Base-by-base conservation (phyloP, 2,329 filamentous ascomycete species). In the Claviceps quebecensis region DNA sequence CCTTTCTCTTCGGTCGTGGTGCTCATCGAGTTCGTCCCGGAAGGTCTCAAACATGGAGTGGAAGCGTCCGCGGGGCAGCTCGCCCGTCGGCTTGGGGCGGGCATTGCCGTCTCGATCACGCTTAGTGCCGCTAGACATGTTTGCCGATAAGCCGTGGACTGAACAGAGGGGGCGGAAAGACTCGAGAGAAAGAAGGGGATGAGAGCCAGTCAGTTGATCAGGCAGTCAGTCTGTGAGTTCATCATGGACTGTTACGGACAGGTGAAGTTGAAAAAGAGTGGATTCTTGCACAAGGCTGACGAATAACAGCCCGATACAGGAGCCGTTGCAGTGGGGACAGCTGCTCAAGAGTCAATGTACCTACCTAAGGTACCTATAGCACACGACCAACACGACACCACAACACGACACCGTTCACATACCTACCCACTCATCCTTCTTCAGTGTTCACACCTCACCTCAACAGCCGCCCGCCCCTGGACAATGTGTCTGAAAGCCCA, bases 1-100 rank as follows among this genome's bases (percentile, higher is more conserved):
- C 50, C 85, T 80, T 70, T 96, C 90, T 52, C 89, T 79, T 16
- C 93, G 83, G 68, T 97, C 93, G 67, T 98, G 87, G 65, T 97
- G 91, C 68, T 93, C 81, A 63, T 98, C 93, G 29, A 98, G 75
- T 68, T 96, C 90, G 61, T 84, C 76, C 49, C 90, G 84, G 65
- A 97, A 95, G 7, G 67, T 71, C 66, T 87, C 84, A 65, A 98
- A 98, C 77, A 97, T 89, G 57, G 82, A 68, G 55, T 81, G 80
- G 63, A 80, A 83, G 49, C 67, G 61, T 47, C 67, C 65, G 36
- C 65, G 63, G 5, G 70, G 67, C 19, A 60, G 61, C 45, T 68
- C 65, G 17, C 60, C 56, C 48, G 54, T 55, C 49, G 59, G 58
- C 64, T 73, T 75, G 55, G 68, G 62, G 46, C 68, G 63, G 41